Evolutionary conservation across 176 grass and related monocot genomes (phyloP).

Genomic region (Luzula sylvatica): DNA sequence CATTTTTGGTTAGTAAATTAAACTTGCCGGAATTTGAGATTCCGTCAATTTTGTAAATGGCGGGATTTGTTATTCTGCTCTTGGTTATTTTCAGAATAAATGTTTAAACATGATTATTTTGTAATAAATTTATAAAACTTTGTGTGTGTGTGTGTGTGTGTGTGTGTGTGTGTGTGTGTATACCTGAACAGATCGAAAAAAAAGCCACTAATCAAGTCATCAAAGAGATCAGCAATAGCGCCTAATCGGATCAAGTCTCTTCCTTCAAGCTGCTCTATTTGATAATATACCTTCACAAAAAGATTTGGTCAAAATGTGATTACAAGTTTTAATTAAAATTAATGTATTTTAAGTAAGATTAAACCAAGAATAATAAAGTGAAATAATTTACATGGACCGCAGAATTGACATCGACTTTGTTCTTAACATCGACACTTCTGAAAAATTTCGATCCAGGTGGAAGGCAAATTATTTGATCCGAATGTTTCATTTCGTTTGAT

Average conservation of each 20-base stretch:
- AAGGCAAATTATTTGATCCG: conserved; percentile 53
- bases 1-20: too few relatives aligned
- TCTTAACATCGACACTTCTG: conserved; percentile 64
- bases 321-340: not conserved
- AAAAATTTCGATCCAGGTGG: conserved; percentile 41
- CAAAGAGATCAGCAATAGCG: conserved; percentile 88
- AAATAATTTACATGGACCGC: conserved; percentile 61
- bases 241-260: conserved; percentile 63
- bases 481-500: conserved; percentile 37
- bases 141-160: too few relatives aligned
- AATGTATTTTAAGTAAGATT: not conserved
- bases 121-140: too few relatives aligned
- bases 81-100: too few relatives aligned
- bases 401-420: conserved; percentile 87
- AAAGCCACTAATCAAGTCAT: conserved; percentile 77
- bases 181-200: conserved; percentile 96
- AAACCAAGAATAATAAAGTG: not conserved
- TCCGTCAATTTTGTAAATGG: too few relatives aligned
- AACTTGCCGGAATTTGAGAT: too few relatives aligned
- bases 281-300: conserved; percentile 73
- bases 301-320: conserved; percentile 5
- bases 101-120: too few relatives aligned
- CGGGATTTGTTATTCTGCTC: too few relatives aligned
- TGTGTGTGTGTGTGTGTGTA: too few relatives aligned
- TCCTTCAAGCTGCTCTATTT: conserved; percentile 71